These are phyloP conservation scores for Chaetomium strumarium DNA, from an alignment of 2,329 filamentous ascomycete species.

Conservation along the genomic window DNA sequence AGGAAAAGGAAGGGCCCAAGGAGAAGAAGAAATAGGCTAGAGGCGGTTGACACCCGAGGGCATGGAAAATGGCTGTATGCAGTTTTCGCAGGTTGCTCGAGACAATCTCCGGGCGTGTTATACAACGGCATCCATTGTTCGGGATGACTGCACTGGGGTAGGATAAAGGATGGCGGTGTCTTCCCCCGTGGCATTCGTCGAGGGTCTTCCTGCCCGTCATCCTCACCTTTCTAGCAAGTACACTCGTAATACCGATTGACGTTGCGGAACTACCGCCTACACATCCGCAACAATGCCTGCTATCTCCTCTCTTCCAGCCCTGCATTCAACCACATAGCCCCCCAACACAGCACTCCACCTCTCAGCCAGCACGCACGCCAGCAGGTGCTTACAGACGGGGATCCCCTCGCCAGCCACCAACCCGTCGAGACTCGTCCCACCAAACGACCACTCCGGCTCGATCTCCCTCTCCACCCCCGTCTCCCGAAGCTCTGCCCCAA, in stretches of 20 bases:
- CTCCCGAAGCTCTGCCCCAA: slow-evolving; percentile 15
- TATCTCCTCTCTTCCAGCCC: slow-evolving; percentile 58
- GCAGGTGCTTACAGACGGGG: slow-evolving; percentile 78
- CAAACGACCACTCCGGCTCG: slow-evolving; percentile 38
- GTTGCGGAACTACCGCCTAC: slow-evolving; percentile 18
- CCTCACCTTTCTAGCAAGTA: too few species aligned
- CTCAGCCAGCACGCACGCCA: slow-evolving; percentile 74
- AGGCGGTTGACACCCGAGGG: slow-evolving; percentile 22
- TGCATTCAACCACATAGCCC: slow-evolving; percentile 47
- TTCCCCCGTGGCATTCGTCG: too few species aligned
- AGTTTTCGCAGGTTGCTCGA: slow-evolving; percentile 21
- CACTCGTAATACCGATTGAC: too few species aligned
- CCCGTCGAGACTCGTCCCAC: slow-evolving; percentile 42
- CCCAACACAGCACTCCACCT: slow-evolving; percentile 55
- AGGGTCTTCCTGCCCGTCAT: too few species aligned
- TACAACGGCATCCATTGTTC: too few species aligned
- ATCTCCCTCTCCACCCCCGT: background rate
- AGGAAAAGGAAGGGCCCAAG: slow-evolving; percentile 40
- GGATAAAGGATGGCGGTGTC: too few species aligned
- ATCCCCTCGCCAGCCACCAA: slow-evolving; percentile 30
- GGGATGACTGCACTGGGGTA: too few species aligned
- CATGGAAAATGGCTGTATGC: slow-evolving; percentile 21
- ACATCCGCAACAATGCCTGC: slow-evolving; percentile 59
- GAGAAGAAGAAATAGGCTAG: slow-evolving; percentile 41
- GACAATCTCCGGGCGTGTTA: slow-evolving; percentile 21